Evolutionary conservation across 1,139 yeast genomes (phyloP), one percentile per base, ranked within the genome.

Genomic region (Magnusiomyces suaveolens): DNA sequence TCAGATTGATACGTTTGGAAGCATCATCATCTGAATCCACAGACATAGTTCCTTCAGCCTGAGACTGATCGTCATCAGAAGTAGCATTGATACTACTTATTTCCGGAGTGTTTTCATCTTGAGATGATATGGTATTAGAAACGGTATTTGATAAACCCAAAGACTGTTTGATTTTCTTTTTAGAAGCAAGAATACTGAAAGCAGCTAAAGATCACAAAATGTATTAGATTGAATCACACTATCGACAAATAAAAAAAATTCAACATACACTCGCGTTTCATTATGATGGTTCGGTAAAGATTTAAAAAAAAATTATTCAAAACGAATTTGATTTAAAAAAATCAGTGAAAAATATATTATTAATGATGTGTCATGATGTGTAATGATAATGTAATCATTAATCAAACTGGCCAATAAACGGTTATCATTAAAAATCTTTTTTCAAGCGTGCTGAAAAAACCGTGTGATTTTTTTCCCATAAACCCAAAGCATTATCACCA

Each of bases 371-470:
- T 32, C 36, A 32, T 32, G 8, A 32, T 32, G 8, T 8, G 36
- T 32, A 32, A 32, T 10, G 10, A 38, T 38, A 4, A 16, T n/a
- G 6, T 38, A 14, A 38, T 38, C 16, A 10, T 14, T n/a, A n/a
- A 18, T n/a, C 43, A 38, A 21, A 48, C 46, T 48, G 41, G 41
- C 56, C 56, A 54, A 54, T 54, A 51, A 54, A 33, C 38, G 52
- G 33, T 3, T 24, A 39, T n/a, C 52, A 16, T 36, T 33, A 21
- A 39, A 33, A 20, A 20, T 38, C 44, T 16, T 44, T 36, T 24
- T 44, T 43, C 23, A 38, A 38, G n/a, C n/a, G n/a, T n/a, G n/a
- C n/a, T 38, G 18, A 43, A 44, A 43, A 24, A 33, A 43, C 43
- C 52, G 29, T 32, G 47, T 36, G 48, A 50, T 46, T 50, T 36